A percentile compares a stretch with the other conserved stretches of the same genome.
Conservation (phyloP, 2,329 filamentous ascomycete genomes). For the Dactylellina sp. region DNA sequence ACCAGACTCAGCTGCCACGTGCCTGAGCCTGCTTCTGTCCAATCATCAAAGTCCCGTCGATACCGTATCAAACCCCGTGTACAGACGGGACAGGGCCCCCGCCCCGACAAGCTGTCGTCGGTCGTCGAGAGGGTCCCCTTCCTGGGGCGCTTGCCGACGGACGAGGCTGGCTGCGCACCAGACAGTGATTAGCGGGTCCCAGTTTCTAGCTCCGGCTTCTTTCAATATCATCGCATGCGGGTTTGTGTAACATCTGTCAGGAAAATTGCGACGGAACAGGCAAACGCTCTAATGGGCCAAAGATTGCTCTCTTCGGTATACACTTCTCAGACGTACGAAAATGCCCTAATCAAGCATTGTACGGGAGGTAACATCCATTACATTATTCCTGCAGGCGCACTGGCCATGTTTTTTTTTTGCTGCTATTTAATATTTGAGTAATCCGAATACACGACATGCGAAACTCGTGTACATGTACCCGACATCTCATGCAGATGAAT, state of each 20-base stretch:
- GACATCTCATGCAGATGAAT: neutral
- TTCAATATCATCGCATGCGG: neutral
- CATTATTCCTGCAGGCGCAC: too few species aligned
- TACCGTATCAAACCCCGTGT: too few species aligned
- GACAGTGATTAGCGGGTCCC: too few species aligned
- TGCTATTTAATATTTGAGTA: slow-evolving; percentile 27
- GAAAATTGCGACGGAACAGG: slow-evolving; percentile 7
- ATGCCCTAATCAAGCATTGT: too few species aligned
- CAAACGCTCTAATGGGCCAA: slow-evolving; percentile 2
- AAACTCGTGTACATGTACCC: neutral
- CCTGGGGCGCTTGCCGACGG: too few species aligned
- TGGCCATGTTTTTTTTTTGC: neutral
- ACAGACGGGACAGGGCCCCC: too few species aligned
- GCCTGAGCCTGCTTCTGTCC: slow-evolving; percentile 7
- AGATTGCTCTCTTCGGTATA: neutral
- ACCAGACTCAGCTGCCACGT: slow-evolving; percentile 26
- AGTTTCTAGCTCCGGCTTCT: neutral
- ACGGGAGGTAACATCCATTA: too few species aligned
- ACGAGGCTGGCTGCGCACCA: too few species aligned
- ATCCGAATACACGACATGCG: slow-evolving; percentile 35
- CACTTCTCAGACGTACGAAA: neutral
- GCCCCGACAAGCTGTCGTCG: too few species aligned
- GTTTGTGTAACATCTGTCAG: slow-evolving; percentile 39
- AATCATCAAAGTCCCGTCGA: neutral
- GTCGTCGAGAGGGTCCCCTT: too few species aligned